Evolutionary conservation across 2,329 filamentous ascomycete species (phyloP).

Genomic region (Penicillium sp.): DNA sequence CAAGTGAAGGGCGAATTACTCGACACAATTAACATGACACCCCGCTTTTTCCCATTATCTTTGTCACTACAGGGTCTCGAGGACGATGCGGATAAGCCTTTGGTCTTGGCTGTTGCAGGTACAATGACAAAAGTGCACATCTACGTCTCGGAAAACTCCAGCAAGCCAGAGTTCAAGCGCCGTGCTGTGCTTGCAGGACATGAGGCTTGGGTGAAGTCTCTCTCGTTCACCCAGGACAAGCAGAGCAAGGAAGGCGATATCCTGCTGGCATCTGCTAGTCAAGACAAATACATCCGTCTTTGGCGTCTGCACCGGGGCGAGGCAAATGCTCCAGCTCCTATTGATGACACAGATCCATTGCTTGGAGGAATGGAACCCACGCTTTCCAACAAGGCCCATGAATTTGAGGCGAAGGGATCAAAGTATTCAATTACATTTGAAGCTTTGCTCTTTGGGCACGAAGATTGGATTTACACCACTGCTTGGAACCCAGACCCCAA

Average conservation of each 20-base stretch:
- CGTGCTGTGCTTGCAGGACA: constrained; percentile 82
- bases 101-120: constrained; percentile 80
- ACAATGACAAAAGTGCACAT: constrained; percentile 82
- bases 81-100: constrained; percentile 45
- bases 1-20: constrained; percentile 51
- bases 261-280: constrained; percentile 86
- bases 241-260: constrained; percentile 62
- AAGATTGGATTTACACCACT: constrained; percentile 96
- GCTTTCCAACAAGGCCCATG: constrained; percentile 85
- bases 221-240: constrained; percentile 72
- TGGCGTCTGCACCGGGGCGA: constrained; percentile 80
- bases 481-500: constrained; percentile 64
- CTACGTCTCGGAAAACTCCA: constrained; percentile 59
- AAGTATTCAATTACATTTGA: constrained; percentile 89
- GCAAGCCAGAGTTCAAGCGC: constrained; percentile 60
- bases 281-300: constrained; percentile 94
- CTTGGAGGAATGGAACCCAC: constrained; percentile 60
- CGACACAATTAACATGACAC: constrained; percentile 71
- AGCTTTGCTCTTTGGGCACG: constrained; percentile 87
- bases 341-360: constrained; percentile 38
- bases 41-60: constrained; percentile 79
- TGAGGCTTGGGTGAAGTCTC: constrained; percentile 89
- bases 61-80: constrained; percentile 68
- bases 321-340: constrained; percentile 55
- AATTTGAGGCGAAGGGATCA: constrained; percentile 61